Conservation (phyloP, 768 basidiomycete genomes). For the Tulasnella sp. region DNA sequence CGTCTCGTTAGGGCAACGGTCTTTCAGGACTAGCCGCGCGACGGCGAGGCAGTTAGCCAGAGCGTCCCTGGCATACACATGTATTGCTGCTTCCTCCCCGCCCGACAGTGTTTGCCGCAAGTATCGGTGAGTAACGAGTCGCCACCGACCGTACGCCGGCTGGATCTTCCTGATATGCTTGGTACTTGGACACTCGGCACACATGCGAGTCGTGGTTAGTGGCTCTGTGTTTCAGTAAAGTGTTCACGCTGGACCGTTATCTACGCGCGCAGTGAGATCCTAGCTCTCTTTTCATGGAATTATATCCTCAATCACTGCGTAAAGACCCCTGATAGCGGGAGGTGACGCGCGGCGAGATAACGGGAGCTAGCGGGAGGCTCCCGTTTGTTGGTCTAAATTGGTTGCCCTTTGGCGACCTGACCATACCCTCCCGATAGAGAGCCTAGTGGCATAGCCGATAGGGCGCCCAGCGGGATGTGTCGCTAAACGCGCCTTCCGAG, state of each 20-base stretch:
- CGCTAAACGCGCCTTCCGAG: no score
- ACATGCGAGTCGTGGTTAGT: no score
- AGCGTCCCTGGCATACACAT: neutral
- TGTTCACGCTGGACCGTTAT: no score
- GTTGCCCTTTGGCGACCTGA: neutral
- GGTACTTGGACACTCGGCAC: no score
- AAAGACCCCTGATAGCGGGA: neutral
- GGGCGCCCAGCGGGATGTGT: no score
- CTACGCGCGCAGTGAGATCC: no score
- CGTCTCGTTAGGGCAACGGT: neutral
- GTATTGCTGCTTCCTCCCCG: neutral
- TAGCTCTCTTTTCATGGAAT: no score
- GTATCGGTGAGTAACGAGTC: neutral
- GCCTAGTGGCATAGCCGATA: no score
- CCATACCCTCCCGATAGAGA: neutral
- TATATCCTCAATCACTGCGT: no score
- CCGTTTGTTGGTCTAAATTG: neutral
- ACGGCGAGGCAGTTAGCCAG: neutral
- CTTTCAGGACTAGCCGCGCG: neutral
- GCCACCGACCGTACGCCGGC: neutral
- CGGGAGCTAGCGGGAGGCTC: neutral
- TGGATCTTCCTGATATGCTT: no score
- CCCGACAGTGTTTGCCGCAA: neutral
- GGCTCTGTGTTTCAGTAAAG: no score
- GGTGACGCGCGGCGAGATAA: neutral